Conservation (phyloP, 1,284 basidiomycete genomes). For the Ceratobasidium sp. region DNA sequence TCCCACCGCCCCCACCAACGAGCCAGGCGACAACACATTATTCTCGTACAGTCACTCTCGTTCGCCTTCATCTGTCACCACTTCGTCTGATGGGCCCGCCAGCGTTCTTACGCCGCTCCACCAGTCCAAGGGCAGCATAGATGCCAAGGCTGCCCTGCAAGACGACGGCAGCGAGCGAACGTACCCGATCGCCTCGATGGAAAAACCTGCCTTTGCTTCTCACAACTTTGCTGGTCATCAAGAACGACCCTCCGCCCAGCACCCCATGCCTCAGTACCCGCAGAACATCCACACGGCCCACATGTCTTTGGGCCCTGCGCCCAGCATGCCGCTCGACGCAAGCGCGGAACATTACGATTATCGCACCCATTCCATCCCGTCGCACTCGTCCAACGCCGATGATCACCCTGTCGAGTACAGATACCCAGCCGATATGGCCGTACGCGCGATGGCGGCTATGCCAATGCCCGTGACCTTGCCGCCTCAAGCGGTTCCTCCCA, state of each 20-base stretch:
- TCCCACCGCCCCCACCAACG: conserved; percentile 29
- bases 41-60: conserved; percentile 40
- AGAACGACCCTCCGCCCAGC: conserved; percentile 35
- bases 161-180: conserved; percentile 3
- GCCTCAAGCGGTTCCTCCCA: conserved; percentile 22
- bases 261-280: conserved; percentile 40
- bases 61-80: conserved; percentile 34
- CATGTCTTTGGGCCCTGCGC: conserved; percentile 32
- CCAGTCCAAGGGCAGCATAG: conserved; percentile 33
- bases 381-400: conserved; percentile 2
- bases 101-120: conserved; percentile 36
- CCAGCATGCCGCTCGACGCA: conserved; percentile 35
- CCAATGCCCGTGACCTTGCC: conserved; percentile 25
- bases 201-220: conserved; percentile 2
- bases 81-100: conserved; percentile 31
- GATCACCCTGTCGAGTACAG: conserved; percentile 32
- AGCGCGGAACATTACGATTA: conserved; percentile 40
- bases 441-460: conserved; percentile 19
- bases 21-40: conserved; percentile 36
- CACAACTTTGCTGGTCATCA: conserved; percentile 13
- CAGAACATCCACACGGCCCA: conserved; percentile 24
- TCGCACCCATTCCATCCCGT: conserved; percentile 32
- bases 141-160: conserved; percentile 20
- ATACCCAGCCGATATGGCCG: conserved; percentile 30
- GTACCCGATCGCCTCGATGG: conserved; percentile 32